Conservation (phyloP, 2,329 filamentous ascomycete genomes). For the Monosporascus sp. region DNA sequence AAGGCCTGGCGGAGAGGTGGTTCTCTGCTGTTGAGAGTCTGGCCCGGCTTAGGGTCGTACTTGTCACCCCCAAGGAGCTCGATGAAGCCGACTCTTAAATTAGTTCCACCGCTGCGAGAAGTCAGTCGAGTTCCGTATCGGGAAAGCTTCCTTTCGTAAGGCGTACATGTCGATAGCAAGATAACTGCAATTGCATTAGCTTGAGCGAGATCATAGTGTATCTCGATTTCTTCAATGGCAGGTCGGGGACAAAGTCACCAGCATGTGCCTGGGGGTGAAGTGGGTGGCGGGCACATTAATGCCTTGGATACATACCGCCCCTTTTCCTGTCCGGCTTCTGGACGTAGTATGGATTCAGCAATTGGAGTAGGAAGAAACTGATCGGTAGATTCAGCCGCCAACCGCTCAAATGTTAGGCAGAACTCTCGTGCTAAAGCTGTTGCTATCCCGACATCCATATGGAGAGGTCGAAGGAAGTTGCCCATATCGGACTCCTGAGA, state of each 20-base stretch:
- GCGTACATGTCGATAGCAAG: slow-evolving; percentile 62
- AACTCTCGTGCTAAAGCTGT: slow-evolving; percentile 44
- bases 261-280: neutral
- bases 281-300: neutral
- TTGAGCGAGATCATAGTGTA: slow-evolving; percentile 6
- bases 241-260: neutral
- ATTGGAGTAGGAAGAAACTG: slow-evolving; percentile 60
- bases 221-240: neutral
- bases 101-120: slow-evolving; percentile 53
- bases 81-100: slow-evolving; percentile 63
- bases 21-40: neutral
- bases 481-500: slow-evolving; percentile 23
- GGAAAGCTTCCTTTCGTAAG: slow-evolving; percentile 4
- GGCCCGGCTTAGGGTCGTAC: neutral
- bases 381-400: slow-evolving; percentile 47
- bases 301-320: slow-evolving; percentile 40
- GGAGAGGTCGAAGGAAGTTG: slow-evolving; percentile 47
- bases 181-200: slow-evolving; percentile 37
- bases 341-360: slow-evolving; percentile 52
- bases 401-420: slow-evolving; percentile 38
- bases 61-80: slow-evolving; percentile 45
- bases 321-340: slow-evolving; percentile 34
- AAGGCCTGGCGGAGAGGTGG: slow-evolving; percentile 47
- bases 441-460: slow-evolving; percentile 41
- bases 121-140: slow-evolving; percentile 23